Base-by-base conservation (phyloP, 2,329 filamentous ascomycete genomes). In the Epichloe brachyelytri region DNA sequence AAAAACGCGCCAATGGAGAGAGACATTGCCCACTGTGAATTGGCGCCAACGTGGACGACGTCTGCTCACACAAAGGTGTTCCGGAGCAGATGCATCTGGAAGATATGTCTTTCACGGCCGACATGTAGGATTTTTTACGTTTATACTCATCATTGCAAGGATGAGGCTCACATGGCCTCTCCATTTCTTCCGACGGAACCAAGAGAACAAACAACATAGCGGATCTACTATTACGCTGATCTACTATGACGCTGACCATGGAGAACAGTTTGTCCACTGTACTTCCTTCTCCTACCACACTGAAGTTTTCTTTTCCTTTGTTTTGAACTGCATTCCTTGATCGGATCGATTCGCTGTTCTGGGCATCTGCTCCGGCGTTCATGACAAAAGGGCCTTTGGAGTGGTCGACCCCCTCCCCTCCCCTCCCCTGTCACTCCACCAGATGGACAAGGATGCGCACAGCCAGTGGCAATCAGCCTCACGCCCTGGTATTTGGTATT, bases 381-480 rank as follows among this genome's bases (percentile, higher is more conserved):
- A 38, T 14, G 33, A 19, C 39, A 34, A 30, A 39, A 14, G 11
- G 22, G 22, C 5, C 49, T 30, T 19, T 48, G 26, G 14, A 12
- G 39, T 46, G 22, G 26, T 11, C 26, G 8, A 11, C 8, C 0
- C 3, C 26, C 26, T 20, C 6, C 20, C 20, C 4, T 2, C 26
- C 26, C 26, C 26, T 26, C 37, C 51, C 40, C 19, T 17, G 17
- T 30, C 38, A 17, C 48, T 41, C 44, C 39, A 38, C 44, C 36
- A 12, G 19, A 3, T 20, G 12, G 20, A 43, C 51, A 39, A 51
- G 46, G 50, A 36, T 49, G 41, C 33, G 40, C 48, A 33, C 33
- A 41, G 45, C 40, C 45, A 46, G 49, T 51, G 41, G 45, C 22
- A 44, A 50, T 53, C 49, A 51, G 48, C 48, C 30, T 51, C 39